These are phyloP conservation scores for Dioscorea zingiberensis DNA, from an alignment of 106 monocot species.

Conservation along the genomic window DNA sequence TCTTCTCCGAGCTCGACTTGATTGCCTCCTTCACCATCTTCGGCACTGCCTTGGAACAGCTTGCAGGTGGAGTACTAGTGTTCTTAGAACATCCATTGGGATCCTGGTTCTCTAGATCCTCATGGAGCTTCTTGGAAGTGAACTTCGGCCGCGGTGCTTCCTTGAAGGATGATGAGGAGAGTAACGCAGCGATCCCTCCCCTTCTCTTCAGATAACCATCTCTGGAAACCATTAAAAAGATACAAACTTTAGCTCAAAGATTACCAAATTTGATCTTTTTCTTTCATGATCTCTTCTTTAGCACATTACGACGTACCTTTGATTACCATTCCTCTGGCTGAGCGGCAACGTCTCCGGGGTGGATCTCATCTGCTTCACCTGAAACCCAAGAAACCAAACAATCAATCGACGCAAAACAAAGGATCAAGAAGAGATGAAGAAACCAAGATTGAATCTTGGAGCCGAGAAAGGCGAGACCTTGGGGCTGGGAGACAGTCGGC, in stretches of 20 bases:
- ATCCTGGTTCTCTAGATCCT: slow-evolving; percentile 78
- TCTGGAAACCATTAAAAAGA: slow-evolving; percentile 12
- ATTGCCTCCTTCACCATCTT: slow-evolving; percentile 41
- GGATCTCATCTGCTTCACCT: slow-evolving; percentile 38
- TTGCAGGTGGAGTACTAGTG: neutral
- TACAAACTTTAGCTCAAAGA: neutral
- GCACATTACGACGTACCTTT: slow-evolving; percentile 3
- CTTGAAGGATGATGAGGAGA: slow-evolving; percentile 10
- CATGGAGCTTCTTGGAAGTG: slow-evolving; percentile 27
- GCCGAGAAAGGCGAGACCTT: slow-evolving; percentile 20
- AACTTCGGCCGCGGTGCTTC: slow-evolving; percentile 6
- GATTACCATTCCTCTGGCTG: slow-evolving; percentile 17
- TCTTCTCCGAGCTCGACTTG: slow-evolving; percentile 67
- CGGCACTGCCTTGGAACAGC: neutral
- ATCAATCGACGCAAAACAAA: neutral
- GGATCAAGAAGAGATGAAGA: neutral
- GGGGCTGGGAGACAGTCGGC: slow-evolving; percentile 21
- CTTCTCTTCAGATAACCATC: slow-evolving; percentile 40
- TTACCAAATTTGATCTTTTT: neutral
- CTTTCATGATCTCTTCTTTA: neutral
- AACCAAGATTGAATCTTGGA: neutral
- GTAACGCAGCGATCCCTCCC: slow-evolving; percentile 13
- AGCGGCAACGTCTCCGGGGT: slow-evolving; percentile 31
- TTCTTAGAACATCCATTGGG: slow-evolving; percentile 28
- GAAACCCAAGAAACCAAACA: neutral